phyloP scores from a whole-genome alignment of 1,284 basidiomycete genomes.

The Meripilus lineatus region DNA sequence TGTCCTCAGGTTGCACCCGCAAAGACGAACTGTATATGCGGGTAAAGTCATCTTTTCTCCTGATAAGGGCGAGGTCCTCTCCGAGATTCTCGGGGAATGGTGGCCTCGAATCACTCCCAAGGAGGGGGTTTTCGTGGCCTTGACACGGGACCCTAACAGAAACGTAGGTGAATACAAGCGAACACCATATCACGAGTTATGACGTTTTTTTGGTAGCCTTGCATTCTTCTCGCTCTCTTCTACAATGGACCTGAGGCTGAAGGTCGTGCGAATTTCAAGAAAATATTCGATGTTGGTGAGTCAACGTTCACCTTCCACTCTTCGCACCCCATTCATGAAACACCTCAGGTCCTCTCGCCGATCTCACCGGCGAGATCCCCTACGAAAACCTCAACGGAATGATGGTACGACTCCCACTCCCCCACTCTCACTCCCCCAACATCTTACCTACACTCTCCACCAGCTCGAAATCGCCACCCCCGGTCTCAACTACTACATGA shows the following conservation, averaged over 20 bases:
- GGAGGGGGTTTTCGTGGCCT: background rate
- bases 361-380: slow-evolving; percentile 36
- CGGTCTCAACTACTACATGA: slow-evolving; percentile 8
- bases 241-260: slow-evolving; percentile 43
- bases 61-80: slow-evolving; percentile 10
- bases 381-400: slow-evolving; percentile 38
- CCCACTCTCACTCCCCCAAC: background rate
- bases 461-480: slow-evolving; percentile 7
- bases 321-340: background rate
- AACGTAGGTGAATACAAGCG: background rate
- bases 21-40: slow-evolving; percentile 27
- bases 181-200: background rate
- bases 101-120: slow-evolving; percentile 2
- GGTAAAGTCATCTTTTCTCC: slow-evolving; percentile 31
- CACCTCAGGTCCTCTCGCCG: slow-evolving; percentile 23
- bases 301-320: background rate
- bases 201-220: slow-evolving; percentile 25
- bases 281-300: slow-evolving; percentile 36
- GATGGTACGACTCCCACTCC: slow-evolving; percentile 12
- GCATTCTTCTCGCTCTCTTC: slow-evolving; percentile 31
- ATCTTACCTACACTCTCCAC: too few species aligned
- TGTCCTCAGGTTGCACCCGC: slow-evolving; percentile 29
- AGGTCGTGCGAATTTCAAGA: slow-evolving; percentile 37
- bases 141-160: background rate
- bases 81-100: slow-evolving; percentile 6